Base-by-base conservation (phyloP, 129 eudicot species). In the Saussurea involucrata region DNA sequence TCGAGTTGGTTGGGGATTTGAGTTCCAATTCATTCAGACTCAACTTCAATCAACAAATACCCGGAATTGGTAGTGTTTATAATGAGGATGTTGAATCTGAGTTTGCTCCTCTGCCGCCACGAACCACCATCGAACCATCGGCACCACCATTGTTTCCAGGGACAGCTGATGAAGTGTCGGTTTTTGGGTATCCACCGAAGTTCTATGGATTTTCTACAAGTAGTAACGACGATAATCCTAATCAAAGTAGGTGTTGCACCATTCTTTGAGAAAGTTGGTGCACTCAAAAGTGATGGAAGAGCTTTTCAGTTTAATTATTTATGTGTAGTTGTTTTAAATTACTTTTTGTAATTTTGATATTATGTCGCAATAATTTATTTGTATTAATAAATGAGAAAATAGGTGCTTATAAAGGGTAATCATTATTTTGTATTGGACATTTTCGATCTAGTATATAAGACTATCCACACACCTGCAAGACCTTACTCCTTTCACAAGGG, bases 11-110 rank as follows among this genome's bases (percentile, higher is more conserved):
- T 5, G 75, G 75, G 8, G 75, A 71, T 71, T 22, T 71, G 22
- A 71, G 44, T 71, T 71, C 75, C 31, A 71, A 44, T 71, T 71
- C 75, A 44, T 71, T 71, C 63, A 71, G 63, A 44, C 75, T 71
- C 22, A 44, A 49, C 5, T 71, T 71, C 33, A 44, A 44, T 44
- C 75, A 71, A 55, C 24, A 13, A 3, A 5, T 68, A 68, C 34
- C 60, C 5, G 60, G 13, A 3, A 8, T 5, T 44, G 22, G 22
- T 37, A 69, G 33, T 11, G 74, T 42, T 12, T 69, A 37, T 6
- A 24, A n/a, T 25, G 75, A 4, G 31, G 75, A 71, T 71, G 34
- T 3, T 15, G 74, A 70, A 57, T 12, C 22, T 11, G 74, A 69
- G 74, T 42, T 69, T 40, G 24, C 22, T 40, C 31, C 31, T 69